Evolutionary conservation across 1,139 yeast species (phyloP).

Genomic region (Nadsonia commutata): DNA sequence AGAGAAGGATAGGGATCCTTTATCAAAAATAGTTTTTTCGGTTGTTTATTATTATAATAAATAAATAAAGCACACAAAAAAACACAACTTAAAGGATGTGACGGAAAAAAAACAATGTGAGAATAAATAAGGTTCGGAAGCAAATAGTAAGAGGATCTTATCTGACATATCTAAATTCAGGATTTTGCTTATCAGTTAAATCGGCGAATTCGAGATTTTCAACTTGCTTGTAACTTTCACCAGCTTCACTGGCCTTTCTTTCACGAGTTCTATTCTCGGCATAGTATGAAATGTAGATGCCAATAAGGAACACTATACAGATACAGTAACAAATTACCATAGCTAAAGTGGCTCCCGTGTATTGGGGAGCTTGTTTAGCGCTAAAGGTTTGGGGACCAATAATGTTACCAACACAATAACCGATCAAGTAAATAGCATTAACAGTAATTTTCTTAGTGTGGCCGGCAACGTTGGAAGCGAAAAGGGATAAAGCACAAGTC

Average conservation of each 20-base stretch:
- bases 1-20: too few relatives aligned
- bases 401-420: conserved; percentile 45
- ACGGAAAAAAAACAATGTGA: too few relatives aligned
- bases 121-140: too few relatives aligned
- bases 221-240: background rate
- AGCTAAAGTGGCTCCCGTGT: conserved; percentile 31
- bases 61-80: too few relatives aligned
- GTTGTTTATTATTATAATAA: too few relatives aligned
- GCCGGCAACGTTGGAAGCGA: conserved; percentile 45
- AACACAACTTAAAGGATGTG: too few relatives aligned
- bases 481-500: conserved; percentile 33
- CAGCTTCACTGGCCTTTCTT: background rate
- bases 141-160: too few relatives aligned
- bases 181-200: conserved; percentile 5
- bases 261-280: background rate
- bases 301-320: conserved; percentile 9
- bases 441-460: conserved; percentile 42
- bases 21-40: too few relatives aligned
- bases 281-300: background rate
- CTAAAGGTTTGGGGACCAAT: conserved; percentile 46
- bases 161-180: conserved; percentile 3
- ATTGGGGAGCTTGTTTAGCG: conserved; percentile 35
- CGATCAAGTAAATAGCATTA: conserved; percentile 32
- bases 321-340: conserved; percentile 26
- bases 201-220: conserved; percentile 5